These are phyloP conservation scores for Balamuthia mandrillaris DNA, from an alignment of 208 protist species.

Conservation along the genomic window DNA sequence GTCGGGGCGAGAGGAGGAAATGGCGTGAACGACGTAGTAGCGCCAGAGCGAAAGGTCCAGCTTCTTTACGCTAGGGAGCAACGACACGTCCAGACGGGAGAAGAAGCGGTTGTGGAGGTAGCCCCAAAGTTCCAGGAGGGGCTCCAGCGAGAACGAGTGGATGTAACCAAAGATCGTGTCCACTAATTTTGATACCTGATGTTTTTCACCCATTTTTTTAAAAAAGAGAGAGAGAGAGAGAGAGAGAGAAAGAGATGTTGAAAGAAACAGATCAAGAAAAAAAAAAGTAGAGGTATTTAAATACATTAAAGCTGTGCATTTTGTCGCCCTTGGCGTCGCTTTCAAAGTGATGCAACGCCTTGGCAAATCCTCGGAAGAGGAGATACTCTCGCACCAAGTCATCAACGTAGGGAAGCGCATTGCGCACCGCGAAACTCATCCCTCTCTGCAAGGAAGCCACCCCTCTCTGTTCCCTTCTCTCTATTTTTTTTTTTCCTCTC, in stretches of 20 bases:
- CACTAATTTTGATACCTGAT: not conserved
- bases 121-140: not conserved
- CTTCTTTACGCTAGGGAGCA: not conserved
- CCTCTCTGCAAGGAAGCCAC: too few species aligned
- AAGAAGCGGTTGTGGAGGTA: constrained; percentile 30
- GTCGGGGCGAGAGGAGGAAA: not conserved
- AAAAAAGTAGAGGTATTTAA: not conserved
- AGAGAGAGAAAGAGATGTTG: not conserved
- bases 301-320: not conserved
- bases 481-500: too few species aligned
- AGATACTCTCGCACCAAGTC: constrained; percentile 29
- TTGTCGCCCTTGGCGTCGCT: not conserved
- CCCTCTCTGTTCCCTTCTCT: too few species aligned
- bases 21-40: constrained; percentile 6
- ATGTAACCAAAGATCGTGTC: not conserved
- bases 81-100: not conserved
- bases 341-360: not conserved
- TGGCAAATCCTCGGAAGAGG: constrained; percentile 25
- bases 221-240: too few species aligned
- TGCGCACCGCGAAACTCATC: constrained; percentile 25
- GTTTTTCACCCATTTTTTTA: not conserved
- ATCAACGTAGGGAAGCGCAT: constrained; percentile 20
- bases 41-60: not conserved
- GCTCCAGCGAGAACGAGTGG: not conserved
- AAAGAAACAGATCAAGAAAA: not conserved